Percentiles rank a stretch among this genome's conserved stretches.
phyloP scores from a whole-genome alignment of 179 eudicot genomes.

The Dionaea muscipula region DNA sequence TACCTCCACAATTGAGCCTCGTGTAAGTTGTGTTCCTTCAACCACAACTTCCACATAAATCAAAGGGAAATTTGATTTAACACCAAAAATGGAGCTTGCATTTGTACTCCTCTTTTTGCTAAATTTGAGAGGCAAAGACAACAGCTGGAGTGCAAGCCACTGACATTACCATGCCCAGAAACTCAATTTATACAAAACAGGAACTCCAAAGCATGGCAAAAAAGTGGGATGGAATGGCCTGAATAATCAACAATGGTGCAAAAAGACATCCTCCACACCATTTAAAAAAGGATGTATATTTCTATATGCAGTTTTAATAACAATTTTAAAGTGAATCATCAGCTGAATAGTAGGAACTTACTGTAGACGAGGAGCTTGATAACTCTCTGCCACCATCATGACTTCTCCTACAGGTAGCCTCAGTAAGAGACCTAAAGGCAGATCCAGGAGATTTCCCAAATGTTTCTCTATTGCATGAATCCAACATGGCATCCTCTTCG shows the following conservation, averaged over 20 bases:
- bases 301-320: background rate
- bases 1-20: too few species aligned
- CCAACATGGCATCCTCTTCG: constrained; percentile 46
- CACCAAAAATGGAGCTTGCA: too few species aligned
- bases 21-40: too few species aligned
- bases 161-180: too few species aligned
- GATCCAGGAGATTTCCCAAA: constrained; percentile 48
- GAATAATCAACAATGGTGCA: too few species aligned
- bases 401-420: constrained; percentile 38
- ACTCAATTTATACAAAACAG: background rate
- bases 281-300: background rate
- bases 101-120: too few species aligned
- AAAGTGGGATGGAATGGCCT: background rate
- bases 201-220: background rate
- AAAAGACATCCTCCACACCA: background rate
- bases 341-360: constrained; percentile 19
- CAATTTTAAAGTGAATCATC: background rate
- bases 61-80: too few species aligned
- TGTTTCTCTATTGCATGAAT: constrained; percentile 55
- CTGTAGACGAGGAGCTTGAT: constrained; percentile 32
- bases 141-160: too few species aligned
- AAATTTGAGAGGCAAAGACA: too few species aligned
- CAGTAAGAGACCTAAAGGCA: constrained; percentile 35
- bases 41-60: too few species aligned
- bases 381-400: constrained; percentile 30